Evolutionary conservation across 345 rosid species (phyloP), one percentile per base, ranked within the genome.

Genomic region (Ceriops zippeliana): DNA sequence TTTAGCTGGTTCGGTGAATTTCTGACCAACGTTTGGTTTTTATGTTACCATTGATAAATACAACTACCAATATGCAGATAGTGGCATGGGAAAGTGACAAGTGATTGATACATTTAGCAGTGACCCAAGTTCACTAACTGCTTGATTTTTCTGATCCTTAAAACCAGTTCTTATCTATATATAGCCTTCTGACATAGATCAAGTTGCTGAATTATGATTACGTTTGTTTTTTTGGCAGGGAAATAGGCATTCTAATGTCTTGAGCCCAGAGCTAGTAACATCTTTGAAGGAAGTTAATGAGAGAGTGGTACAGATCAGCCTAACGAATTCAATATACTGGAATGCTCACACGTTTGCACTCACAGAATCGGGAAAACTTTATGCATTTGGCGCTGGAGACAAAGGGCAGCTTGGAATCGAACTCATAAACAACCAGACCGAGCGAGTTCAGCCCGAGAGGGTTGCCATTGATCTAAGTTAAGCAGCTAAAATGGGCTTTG

Each of bases 321-420:
- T 83, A 10, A 95, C 98, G 57, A 95, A 95, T 74, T 85, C 92
- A 0, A 72, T 84, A 73, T 81, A 85, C 70, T 91, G 92, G 96
- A 86, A 80, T 34, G 90, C 97, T 8, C 99, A 95, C 81, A 95
- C 98, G 0, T 85, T 95, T 72, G 97, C 96, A 3, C 89, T 91
- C 68, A 84, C 93, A 0, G 96, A 91, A 78, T 86, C 93, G 0
- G 99, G 99, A 56, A 87, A 83, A 73, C 81, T 95, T 1, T 95
- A 85, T 15, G 96, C 97, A 1, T 91, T 95, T 46, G 99, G 99
- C 0, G 88, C 96, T 0, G 99, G 99, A 24, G 97, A 95, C 79
- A 91, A 81, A 63, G 99, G 99, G 67, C 98, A 95, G 84, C 93
- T 95, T 4, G 96, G 97, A 37, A 75, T 84, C 49, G 85, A 87